Evolutionary conservation across 371 early-diverging fungal genomes (phyloP).

Genomic region (Umbelopsis sp.): DNA sequence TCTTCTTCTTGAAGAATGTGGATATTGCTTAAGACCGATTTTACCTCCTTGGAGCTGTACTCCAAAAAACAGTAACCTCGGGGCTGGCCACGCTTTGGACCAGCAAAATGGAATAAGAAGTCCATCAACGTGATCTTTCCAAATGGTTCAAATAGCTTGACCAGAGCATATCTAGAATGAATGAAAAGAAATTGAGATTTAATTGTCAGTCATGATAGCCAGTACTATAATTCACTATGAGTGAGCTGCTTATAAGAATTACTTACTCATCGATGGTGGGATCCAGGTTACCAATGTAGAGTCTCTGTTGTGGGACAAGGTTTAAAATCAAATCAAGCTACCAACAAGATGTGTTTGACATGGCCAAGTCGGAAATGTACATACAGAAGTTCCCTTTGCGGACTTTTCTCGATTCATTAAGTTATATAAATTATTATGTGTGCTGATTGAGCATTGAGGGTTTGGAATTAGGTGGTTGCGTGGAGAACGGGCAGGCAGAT

Average conservation of each 20-base stretch:
- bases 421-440: background rate
- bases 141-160: constrained; percentile 68
- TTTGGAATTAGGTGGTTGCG: background rate
- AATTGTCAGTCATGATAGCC: background rate
- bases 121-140: constrained; percentile 70
- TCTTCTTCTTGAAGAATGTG: background rate
- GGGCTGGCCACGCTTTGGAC: constrained; percentile 64
- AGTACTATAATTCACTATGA: background rate
- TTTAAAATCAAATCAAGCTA: no score
- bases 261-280: constrained; percentile 63
- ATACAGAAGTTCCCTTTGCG: background rate
- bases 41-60: constrained; percentile 55
- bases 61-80: constrained; percentile 73
- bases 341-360: no score
- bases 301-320: constrained; percentile 29
- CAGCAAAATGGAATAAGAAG: constrained; percentile 63
- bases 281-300: constrained; percentile 68
- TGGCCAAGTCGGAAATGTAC: background rate
- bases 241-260: background rate
- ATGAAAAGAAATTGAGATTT: background rate
- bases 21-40: no score
- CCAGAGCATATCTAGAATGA: constrained; percentile 52
- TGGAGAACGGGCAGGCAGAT: no score
- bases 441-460: background rate
- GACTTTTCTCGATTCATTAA: background rate